Conservation (phyloP, 345 rosid genomes). For the Aquilaria yunnanensis region DNA sequence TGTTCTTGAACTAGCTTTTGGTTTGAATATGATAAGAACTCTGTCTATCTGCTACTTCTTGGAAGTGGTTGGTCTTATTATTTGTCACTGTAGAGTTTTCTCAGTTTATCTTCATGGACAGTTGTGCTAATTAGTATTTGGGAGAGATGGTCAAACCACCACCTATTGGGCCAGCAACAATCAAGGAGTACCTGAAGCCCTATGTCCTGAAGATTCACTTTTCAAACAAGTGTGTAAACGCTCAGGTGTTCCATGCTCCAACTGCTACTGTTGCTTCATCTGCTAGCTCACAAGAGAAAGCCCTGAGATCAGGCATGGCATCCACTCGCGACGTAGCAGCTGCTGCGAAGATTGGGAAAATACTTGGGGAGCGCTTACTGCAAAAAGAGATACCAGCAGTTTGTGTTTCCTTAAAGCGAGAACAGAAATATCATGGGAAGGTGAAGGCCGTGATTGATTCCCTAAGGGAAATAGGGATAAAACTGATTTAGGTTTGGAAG, state of each 20-base stretch:
- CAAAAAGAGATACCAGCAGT: constrained; percentile 72
- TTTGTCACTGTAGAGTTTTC: too few species aligned
- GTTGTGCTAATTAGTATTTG: too few species aligned
- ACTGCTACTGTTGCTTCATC: constrained; percentile 73
- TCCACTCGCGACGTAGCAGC: constrained; percentile 81
- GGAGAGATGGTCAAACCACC: constrained; percentile 61
- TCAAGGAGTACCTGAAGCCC: constrained; percentile 58
- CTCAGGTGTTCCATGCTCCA: constrained; percentile 81
- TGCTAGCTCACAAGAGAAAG: constrained; percentile 81
- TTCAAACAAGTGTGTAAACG: constrained; percentile 65
- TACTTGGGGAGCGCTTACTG: constrained; percentile 66
- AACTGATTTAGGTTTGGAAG: constrained; percentile 33
- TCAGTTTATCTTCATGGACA: too few species aligned
- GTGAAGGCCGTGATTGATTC: constrained; percentile 86
- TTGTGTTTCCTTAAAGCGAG: constrained; percentile 51
- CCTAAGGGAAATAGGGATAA: constrained; percentile 58
- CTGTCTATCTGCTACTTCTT: too few species aligned
- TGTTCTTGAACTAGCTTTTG: too few species aligned
- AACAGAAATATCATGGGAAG: constrained; percentile 83
- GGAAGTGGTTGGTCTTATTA: too few species aligned
- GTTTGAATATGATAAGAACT: too few species aligned
- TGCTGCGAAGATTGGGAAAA: constrained; percentile 79
- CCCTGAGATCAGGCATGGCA: constrained; percentile 52
- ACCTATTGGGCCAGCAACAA: constrained; percentile 57
- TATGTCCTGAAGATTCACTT: constrained; percentile 72